Percentiles rank a stretch among this genome's conserved stretches.
Conservation (phyloP, 2,329 filamentous ascomycete genomes). For the Pyrenophora tritici-repentis region DNA sequence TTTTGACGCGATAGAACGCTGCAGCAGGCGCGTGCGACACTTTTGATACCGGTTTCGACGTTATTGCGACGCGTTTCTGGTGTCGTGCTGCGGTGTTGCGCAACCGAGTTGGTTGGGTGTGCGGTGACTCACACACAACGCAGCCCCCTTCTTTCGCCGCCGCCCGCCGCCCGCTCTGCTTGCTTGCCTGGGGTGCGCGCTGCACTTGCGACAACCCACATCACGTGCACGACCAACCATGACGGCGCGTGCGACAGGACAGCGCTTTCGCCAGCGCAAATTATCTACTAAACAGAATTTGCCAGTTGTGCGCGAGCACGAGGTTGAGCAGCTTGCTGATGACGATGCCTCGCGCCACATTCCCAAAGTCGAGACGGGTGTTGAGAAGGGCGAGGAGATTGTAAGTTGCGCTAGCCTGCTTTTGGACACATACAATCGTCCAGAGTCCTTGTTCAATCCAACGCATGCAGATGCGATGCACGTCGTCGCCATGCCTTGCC, state of each 20-base stretch:
- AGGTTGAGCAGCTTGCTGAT: conserved; percentile 86
- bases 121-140: conserved; percentile 11
- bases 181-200: conserved; percentile 5
- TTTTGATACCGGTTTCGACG: conserved; percentile 38
- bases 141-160: too few relatives aligned
- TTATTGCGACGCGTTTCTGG: conserved; percentile 33
- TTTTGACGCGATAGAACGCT: conserved; percentile 29
- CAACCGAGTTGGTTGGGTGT: conserved; percentile 11
- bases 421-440: conserved; percentile 24
- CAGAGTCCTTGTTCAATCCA: too few relatives aligned
- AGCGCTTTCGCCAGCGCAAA: conserved; percentile 84
- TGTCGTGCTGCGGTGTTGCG: too few relatives aligned
- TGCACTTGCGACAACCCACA: conserved; percentile 3
- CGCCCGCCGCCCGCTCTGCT: conserved; percentile 8
- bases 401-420: conserved; percentile 65
- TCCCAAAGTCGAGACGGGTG: conserved; percentile 88
- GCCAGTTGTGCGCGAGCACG: conserved; percentile 83
- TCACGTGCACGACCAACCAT: conserved; percentile 41
- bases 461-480: conserved; percentile 5
- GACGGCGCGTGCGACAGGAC: conserved; percentile 45
- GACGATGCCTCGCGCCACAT: conserved; percentile 81
- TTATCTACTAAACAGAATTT: conserved; percentile 88
- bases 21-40: conserved; percentile 26
- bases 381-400: conserved; percentile 96
- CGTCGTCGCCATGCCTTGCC: background rate